Percentiles rank a stretch among this genome's conserved stretches.
These are phyloP conservation scores for Debaryomyces fabryi DNA, from an alignment of 1,139 yeast genomes.

Conservation along the genomic window DNA sequence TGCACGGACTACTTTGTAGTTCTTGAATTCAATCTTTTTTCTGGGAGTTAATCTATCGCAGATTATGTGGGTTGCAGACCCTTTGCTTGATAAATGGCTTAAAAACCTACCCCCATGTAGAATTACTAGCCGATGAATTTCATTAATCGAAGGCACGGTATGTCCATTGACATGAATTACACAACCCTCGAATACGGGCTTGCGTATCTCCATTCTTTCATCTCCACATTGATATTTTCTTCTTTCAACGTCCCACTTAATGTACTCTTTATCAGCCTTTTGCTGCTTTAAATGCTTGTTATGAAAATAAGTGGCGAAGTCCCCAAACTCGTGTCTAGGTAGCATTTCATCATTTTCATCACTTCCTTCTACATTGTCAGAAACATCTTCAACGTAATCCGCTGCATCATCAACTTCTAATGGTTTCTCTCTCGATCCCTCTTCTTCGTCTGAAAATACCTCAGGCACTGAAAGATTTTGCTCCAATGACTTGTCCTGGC, in stretches of 20 bases:
- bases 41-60: constrained; percentile 80
- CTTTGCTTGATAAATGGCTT: constrained; percentile 67
- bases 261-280: constrained; percentile 58
- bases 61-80: constrained; percentile 79
- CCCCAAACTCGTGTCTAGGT: constrained; percentile 61
- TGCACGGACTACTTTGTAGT: constrained; percentile 78
- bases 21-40: constrained; percentile 63
- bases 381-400: background rate
- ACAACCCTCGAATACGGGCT: constrained; percentile 61
- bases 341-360: constrained; percentile 15
- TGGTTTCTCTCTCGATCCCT: background rate
- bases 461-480: background rate
- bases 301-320: constrained; percentile 66
- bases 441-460: background rate
- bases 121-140: constrained; percentile 70
- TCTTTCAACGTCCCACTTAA: constrained; percentile 51
- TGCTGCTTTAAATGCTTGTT: constrained; percentile 72
- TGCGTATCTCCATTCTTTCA: constrained; percentile 11
- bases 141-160: constrained; percentile 75
- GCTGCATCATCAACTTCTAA: background rate
- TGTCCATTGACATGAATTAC: constrained; percentile 81
- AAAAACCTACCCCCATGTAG: constrained; percentile 80
- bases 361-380: constrained; percentile 4
- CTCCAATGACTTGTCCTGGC: background rate
- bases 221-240: constrained; percentile 27